Base-by-base conservation (phyloP, 805 yeast species). In the Candida dajiaensis region DNA sequence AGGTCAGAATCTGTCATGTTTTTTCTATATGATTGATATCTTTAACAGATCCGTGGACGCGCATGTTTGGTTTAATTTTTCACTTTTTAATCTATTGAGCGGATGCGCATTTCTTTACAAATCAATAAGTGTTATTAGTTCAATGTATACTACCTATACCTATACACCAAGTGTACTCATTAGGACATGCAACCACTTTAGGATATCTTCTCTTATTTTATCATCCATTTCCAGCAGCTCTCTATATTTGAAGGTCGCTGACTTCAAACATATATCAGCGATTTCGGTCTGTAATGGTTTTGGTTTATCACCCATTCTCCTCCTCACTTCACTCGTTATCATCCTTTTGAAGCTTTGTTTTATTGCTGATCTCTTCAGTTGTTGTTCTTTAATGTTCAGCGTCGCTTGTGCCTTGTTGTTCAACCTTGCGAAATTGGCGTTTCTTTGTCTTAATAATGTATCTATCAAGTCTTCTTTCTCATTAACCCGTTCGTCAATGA, bases 391-490 rank as follows among this genome's bases (percentile, higher is more conserved):
- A 6, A 56, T 42, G 1, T 45, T 35, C 6, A 47, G 25, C 13
- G 54, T 55, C 3, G 54, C 53, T 29, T 50, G 54, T 44, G 53
- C 44, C 37, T 45, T 57, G 2, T 54, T 45, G 19, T 54, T 54
- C 10, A 57, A 20, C 28, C 44, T 51, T 21, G 49, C 35, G 40
- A 55, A 48, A 11, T 41, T 48, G 11, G 36, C 45, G 5, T 47
- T 42, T 18, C 55, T 47, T 23, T 53, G 55, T 16, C 48, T 49
- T 16, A 59, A 38, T 5, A 55, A 38, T 5, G 53, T 49, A 35
- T 58, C 61, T 51, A 59, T 55, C 12, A 59, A 36, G 18, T 57
- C 63, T 13, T 56, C 60, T 20, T 55, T 54, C 20, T 45, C 45
- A n/a, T 46, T 42, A 0, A 42, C 18, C 2, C 25, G 48, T 21